Base-by-base conservation (phyloP, 495 filamentous ascomycete genomes). In the Oidiodendron maius region DNA sequence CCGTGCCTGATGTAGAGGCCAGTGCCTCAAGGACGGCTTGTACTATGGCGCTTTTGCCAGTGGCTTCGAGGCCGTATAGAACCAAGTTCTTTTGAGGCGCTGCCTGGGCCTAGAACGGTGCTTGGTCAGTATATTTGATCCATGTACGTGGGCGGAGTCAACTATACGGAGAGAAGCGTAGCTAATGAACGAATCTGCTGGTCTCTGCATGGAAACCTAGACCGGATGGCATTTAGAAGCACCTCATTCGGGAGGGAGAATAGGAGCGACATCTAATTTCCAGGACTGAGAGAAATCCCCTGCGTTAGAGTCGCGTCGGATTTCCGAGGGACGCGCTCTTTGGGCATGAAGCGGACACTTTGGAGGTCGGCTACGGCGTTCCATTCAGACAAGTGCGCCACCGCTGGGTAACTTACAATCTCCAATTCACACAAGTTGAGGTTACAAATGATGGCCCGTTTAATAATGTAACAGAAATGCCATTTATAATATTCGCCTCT, bases 11-110 rank as follows among this genome's bases (percentile, higher is more conserved):
- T 13, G 13, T 4, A 10, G 52, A 52, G 10, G 52, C 47, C 20
- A 77, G 69, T 3, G 60, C 55, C 21, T 76, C 59, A 2, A 96
- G 77, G 15, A 93, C 69, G 8, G 74, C 69, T 35, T 70, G 68
- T 18, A 86, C 68, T 40, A 95, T 77, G 42, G 78, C 75, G 21
- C 77, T 86, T 67, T 96, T 97, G 52, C 93, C 94, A 0, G 91
- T 96, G n/a, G 89, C 82, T 52, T 89, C 82, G n/a, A 89, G 79
- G 16, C 93, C 93, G 57, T 97, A 79, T 38, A 93, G 64, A 4
- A 95, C 80, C 2, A 97, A 55, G 35, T 81, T 84, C 66, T 74
- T 44, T 70, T 66, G 3, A 65, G 51, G 17, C 52, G 50, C 34
- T 66, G 65, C 73, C 76, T 48, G 50, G 28, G 18, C 30, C 52